A percentile compares a stretch with the other conserved stretches of the same genome.
These are phyloP conservation scores for Protostelium mycophagum DNA, from an alignment of 78 protist species.

Conservation along the genomic window DNA sequence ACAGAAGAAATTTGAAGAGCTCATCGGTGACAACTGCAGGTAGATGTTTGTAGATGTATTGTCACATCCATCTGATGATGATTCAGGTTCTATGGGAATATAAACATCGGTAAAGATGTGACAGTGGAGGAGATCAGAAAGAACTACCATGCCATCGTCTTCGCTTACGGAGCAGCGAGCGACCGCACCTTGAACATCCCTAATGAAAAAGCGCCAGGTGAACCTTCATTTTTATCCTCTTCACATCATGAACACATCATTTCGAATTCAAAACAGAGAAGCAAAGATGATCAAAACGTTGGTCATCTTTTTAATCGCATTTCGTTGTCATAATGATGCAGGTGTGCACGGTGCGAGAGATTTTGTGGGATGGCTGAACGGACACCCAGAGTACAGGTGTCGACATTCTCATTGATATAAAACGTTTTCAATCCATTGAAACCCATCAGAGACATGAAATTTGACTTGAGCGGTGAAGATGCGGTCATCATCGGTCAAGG, in stretches of 20 bases:
- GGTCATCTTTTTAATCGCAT: too few relatives aligned
- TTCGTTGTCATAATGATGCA: too few relatives aligned
- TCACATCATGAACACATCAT: too few relatives aligned
- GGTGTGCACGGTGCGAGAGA: constrained; percentile 45
- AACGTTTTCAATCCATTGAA: neutral
- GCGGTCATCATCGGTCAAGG: constrained; percentile 61
- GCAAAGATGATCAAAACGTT: neutral
- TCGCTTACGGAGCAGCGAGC: constrained; percentile 59
- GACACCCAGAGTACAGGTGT: constrained; percentile 30
- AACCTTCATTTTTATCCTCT: too few relatives aligned
- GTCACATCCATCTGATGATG: constrained; percentile 11
- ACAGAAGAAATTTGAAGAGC: constrained; percentile 44
- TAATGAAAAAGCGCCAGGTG: constrained; percentile 8
- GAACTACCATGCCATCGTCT: constrained; percentile 42
- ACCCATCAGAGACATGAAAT: neutral
- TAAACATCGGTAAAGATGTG: constrained; percentile 33
- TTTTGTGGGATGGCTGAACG: constrained; percentile 47
- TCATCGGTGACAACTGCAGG: constrained; percentile 7
- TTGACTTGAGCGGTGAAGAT: constrained; percentile 11
- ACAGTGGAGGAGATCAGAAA: constrained; percentile 23
- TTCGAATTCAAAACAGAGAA: too few relatives aligned
- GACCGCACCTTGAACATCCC: constrained; percentile 45
- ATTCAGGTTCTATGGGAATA: constrained; percentile 41
- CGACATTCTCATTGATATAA: neutral
- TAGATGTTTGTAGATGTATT: neutral